Base-by-base conservation (phyloP, 225 moss, liverwort and hornwort genomes). In the Thuidium tamariscinum region DNA sequence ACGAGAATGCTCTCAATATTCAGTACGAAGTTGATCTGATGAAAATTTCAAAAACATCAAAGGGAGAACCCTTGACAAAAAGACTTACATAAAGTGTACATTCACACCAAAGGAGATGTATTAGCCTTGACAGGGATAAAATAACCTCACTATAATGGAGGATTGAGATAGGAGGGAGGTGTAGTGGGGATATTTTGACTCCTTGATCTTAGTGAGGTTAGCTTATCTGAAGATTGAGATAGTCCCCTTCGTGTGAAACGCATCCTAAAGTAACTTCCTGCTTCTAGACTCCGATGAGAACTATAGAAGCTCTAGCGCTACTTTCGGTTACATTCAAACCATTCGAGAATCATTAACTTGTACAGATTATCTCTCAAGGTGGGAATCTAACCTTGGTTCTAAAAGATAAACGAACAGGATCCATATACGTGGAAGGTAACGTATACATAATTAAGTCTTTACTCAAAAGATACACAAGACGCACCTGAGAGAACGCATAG, bases 401-500 rank as follows among this genome's bases (percentile, higher is more conserved):
- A 81, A 67, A 42, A 73, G 56, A 41, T 59, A n/a, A 13, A 71
- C 29, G 65, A 54, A 32, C 60, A 82, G 19, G 52, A 63, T 23
- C 30, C 51, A 52, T 64, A 11, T 34, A 83, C 49, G 56, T 72
- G 52, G 27, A 66, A 52, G 59, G 77, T 60, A 66, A 39, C 51
- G 13, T 44, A 57, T 51, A 52, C 15, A 68, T 22, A 25, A 44
- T 23, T 57, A 51, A 49, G 49, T 32, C 26, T 60, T 39, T 34
- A 17, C 63, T 57, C 63, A 10, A 79, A 74, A 64, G 37, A 73
- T 69, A 68, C 61, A 89, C 77, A 84, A 87, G 79, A 69, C 67
- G 12, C 13, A 99, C 99, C 99, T 94, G 71, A 99, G 90, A 56
- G 97, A 95, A 66, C 89, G 91, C 92, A 99, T 96, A 29, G 95